Evolutionary conservation across 345 rosid species (phyloP), one percentile per base, ranked within the genome.

Genomic region (Populus ilicifolia): DNA sequence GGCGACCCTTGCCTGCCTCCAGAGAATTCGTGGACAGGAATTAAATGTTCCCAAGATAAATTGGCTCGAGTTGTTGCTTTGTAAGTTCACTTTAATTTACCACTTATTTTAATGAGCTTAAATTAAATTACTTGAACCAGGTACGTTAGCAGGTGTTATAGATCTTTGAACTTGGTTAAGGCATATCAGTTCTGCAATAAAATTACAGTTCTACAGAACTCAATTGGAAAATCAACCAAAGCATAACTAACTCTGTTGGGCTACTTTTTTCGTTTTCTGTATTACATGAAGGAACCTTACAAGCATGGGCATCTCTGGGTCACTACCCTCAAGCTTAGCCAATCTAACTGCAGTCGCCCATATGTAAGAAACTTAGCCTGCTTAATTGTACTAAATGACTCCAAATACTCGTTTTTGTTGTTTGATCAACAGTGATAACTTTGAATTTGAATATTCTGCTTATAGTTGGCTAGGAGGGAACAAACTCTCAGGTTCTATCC

Each of bases 1-100:
- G 98, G 98, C 0, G 98, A 96, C 83, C 98, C 99, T 13, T 96
- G 99, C 85, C 84, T 92, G 74, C 99, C 99, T 82, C 75, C 27
- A 5, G 82, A 84, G 27, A 83, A 92, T 80, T 90, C 98, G 2
- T 96, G 98, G 99, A 92, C 97, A 27, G 99, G 99, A 36, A 84
- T 96, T 74, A 43, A 88, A 63, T 96, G 99, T 81, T 88, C 93
- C 75, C 74, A 79, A 36, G 89, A 87, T 70, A 74, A 73, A 52
- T n/a, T 75, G 52, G 76, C 88, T 21, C 85, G 97, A 87, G 88
- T 93, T 52, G 71, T 83, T 69, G 63, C 88, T 52, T 44, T 93
- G 99, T 93, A 90, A 88, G 98, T 85, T 71, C 29, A 23, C 20
- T 39, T 54, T 64, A 63, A 74, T 39, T 75, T 78, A 75, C 30